Evolutionary conservation across 371 early-diverging fungal species (phyloP).

Genomic region (Apophysomyces trapeziformis): DNA sequence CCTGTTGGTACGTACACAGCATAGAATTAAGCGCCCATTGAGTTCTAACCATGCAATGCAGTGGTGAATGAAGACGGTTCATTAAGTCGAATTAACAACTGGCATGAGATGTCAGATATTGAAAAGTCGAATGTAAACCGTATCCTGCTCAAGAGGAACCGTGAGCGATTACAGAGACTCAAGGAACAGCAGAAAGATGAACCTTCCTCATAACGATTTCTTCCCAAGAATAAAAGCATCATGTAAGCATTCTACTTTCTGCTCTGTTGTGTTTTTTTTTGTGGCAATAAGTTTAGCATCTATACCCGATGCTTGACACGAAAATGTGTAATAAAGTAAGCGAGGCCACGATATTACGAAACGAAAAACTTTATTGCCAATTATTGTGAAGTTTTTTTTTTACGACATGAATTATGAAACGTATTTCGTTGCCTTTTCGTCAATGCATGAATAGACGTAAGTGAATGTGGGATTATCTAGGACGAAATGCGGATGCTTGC

Average conservation of each 20-base stretch:
- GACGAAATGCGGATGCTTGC: too few relatives aligned
- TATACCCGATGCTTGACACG: too few relatives aligned
- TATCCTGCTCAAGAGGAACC: conserved; percentile 70
- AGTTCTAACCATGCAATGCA: conserved; percentile 14
- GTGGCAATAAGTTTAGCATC: neutral
- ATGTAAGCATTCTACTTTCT: too few relatives aligned
- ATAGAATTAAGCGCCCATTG: neutral
- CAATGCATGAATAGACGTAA: too few relatives aligned
- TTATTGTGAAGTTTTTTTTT: too few relatives aligned
- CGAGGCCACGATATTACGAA: too few relatives aligned
- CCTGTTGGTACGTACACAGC: conserved; percentile 52
- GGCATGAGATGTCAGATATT: conserved; percentile 72
- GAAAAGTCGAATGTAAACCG: conserved; percentile 69
- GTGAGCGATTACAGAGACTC: conserved; percentile 52
- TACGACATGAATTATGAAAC: too few relatives aligned
- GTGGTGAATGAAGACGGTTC: conserved; percentile 73
- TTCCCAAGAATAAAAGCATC: neutral
- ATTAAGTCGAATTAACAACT: conserved; percentile 73
- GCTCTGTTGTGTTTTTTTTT: neutral
- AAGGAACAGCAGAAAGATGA: conserved; percentile 26
- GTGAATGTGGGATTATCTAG: too few relatives aligned
- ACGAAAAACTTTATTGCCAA: too few relatives aligned
- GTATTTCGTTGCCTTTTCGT: too few relatives aligned
- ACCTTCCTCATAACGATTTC: neutral
- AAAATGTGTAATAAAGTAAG: too few relatives aligned